Evolutionary conservation across 345 rosid species (phyloP).

Genomic region (Bretschneidera sinensis): DNA sequence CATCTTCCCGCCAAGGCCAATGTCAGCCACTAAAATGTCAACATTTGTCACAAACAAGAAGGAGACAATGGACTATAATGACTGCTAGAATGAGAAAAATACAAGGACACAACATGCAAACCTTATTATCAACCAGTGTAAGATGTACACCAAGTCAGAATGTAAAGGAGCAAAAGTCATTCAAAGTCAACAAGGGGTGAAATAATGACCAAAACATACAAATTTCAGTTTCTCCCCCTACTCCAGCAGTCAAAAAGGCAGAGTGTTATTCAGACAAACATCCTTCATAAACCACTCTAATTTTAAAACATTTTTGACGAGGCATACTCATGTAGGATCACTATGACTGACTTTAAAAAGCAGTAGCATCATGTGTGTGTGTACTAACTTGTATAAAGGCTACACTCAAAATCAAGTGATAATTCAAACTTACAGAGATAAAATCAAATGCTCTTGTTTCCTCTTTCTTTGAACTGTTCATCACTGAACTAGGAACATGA

Average conservation of each 20-base stretch:
- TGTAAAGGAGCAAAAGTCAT: too few relatives aligned
- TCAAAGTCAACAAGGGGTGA: too few relatives aligned
- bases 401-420: slow-evolving; percentile 10
- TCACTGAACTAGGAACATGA: slow-evolving; percentile 52
- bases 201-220: too few relatives aligned
- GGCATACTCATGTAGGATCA: neutral
- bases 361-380: too few relatives aligned
- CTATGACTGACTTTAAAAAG: slow-evolving; percentile 7
- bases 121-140: too few relatives aligned
- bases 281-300: too few relatives aligned
- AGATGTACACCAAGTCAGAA: too few relatives aligned
- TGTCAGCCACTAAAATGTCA: neutral
- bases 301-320: neutral
- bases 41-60: neutral
- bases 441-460: slow-evolving; percentile 93
- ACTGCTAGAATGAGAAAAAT: too few relatives aligned
- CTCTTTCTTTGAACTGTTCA: slow-evolving; percentile 67
- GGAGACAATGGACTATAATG: too few relatives aligned
- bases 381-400: slow-evolving; percentile 2
- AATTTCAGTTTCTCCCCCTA: too few relatives aligned
- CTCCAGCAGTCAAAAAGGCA: too few relatives aligned
- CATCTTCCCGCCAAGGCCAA: neutral
- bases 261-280: neutral
- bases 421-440: slow-evolving; percentile 68
- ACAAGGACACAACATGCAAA: too few relatives aligned